These are phyloP conservation scores for Puya raimondii DNA, from an alignment of 176 grass and related monocot species.

Conservation along the genomic window DNA sequence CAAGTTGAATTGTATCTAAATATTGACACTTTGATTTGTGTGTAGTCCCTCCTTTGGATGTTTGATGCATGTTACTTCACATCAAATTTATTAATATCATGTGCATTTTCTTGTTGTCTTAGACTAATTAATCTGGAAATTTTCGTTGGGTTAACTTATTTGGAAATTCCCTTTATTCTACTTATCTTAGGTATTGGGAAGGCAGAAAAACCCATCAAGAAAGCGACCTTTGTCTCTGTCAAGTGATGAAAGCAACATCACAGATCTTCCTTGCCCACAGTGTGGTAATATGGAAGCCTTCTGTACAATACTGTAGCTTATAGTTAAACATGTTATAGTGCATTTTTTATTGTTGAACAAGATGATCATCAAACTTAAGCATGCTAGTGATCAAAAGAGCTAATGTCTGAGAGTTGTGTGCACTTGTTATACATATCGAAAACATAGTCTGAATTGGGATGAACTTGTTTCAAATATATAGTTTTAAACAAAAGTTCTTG, in stretches of 20 bases:
- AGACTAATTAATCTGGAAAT: background rate
- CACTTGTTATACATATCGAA: no score
- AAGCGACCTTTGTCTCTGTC: conserved; percentile 39
- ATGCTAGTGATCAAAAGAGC: no score
- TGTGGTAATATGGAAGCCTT: conserved; percentile 33
- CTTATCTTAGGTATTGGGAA: conserved; percentile 41
- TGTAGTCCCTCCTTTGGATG: background rate
- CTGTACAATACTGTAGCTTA: background rate
- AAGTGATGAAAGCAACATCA: conserved; percentile 31
- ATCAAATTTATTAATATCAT: background rate
- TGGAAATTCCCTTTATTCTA: background rate
- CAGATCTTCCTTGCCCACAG: conserved; percentile 59
- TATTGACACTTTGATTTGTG: background rate
- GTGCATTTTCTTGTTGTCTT: background rate
- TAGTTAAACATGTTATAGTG: background rate
- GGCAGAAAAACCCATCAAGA: conserved; percentile 45
- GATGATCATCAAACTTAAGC: no score
- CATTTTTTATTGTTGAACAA: no score
- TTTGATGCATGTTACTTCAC: background rate
- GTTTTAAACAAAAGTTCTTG: no score
- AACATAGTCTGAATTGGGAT: no score
- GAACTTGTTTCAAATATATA: background rate
- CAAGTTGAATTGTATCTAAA: background rate
- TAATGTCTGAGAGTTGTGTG: no score
- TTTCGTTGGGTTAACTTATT: background rate